phyloP scores from a whole-genome alignment of 2,329 filamentous ascomycete species.

The Epichloe bromicola region DNA sequence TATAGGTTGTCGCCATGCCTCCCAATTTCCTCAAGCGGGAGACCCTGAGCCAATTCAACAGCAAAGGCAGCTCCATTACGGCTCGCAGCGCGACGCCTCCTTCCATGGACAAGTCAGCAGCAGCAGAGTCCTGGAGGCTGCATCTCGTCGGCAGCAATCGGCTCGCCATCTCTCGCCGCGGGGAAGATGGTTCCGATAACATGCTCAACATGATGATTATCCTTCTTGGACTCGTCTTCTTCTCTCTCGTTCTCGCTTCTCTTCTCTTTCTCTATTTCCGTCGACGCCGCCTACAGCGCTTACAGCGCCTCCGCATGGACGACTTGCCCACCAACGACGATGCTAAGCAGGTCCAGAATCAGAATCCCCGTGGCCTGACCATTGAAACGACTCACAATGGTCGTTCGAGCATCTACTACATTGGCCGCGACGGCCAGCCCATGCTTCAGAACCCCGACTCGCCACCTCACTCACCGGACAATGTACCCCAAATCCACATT shows the following conservation, averaged over 20 bases:
- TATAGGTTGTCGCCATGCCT: conserved; percentile 5
- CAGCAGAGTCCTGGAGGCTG: conserved; percentile 7
- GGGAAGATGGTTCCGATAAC: conserved; percentile 36
- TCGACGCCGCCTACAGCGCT: conserved; percentile 35
- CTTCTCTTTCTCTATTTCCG: conserved; percentile 62
- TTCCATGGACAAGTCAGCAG: not conserved
- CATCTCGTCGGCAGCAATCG: conserved; percentile 4
- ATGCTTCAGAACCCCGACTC: conserved; percentile 65
- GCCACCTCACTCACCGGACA: conserved; percentile 66
- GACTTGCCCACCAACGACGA: conserved; percentile 61
- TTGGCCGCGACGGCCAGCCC: conserved; percentile 62
- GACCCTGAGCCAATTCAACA: not conserved
- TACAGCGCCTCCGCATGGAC: conserved; percentile 33
- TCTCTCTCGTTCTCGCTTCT: conserved; percentile 55
- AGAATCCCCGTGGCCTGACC: conserved; percentile 33
- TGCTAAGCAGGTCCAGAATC: conserved; percentile 38
- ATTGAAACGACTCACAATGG: conserved; percentile 43
- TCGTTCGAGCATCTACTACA: conserved; percentile 60
- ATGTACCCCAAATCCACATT: conserved; percentile 90
- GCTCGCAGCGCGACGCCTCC: conserved; percentile 7
- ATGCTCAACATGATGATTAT: conserved; percentile 68
- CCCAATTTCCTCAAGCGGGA: conserved; percentile 3
- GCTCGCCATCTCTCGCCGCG: conserved; percentile 5
- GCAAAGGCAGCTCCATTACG: conserved; percentile 1
- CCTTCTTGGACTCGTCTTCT: conserved; percentile 64